A percentile compares a stretch with the other conserved stretches of the same genome.
Evolutionary conservation across 441 rosid species (phyloP).

Genomic region (Breynia disticha): DNA sequence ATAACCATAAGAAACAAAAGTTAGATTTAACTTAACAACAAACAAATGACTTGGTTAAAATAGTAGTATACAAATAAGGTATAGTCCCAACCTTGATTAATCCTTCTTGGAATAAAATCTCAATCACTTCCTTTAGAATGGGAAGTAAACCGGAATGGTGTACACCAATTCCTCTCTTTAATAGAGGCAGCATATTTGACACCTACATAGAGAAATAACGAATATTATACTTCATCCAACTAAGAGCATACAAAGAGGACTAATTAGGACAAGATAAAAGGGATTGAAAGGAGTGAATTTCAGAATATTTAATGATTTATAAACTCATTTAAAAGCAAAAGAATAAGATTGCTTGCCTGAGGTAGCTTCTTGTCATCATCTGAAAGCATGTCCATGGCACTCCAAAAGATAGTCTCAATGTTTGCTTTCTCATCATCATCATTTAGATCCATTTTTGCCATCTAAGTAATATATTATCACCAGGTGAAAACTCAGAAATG

Average conservation of each 20-base stretch:
- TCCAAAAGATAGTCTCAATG: constrained; percentile 78
- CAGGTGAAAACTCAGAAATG: no score
- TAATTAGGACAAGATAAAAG: no score
- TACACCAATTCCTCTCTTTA: constrained; percentile 97
- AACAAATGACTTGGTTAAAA: no score
- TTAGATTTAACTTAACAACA: no score
- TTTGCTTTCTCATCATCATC: constrained; percentile 80
- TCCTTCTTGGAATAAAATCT: constrained; percentile 97
- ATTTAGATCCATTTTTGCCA: constrained; percentile 94
- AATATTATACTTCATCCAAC: no score
- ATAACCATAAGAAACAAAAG: no score
- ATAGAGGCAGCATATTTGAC: constrained; percentile 83
- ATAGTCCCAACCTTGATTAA: constrained; percentile 16
- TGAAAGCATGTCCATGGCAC: constrained; percentile 97
- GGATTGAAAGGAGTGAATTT: no score
- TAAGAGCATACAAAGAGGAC: no score
- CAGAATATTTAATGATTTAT: no score
- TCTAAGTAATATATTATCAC: constrained; percentile 26
- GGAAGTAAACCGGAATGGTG: constrained; percentile 99
- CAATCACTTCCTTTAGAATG: constrained; percentile 93
- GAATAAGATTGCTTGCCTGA: constrained; percentile 58
- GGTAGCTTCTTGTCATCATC: constrained; percentile 98
- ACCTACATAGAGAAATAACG: constrained; percentile 39
- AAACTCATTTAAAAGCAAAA: constrained; percentile 6
- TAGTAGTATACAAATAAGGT: no score